phyloP scores from a whole-genome alignment of 2,329 filamentous ascomycete species.

The Neofusicoccum laricinum region DNA sequence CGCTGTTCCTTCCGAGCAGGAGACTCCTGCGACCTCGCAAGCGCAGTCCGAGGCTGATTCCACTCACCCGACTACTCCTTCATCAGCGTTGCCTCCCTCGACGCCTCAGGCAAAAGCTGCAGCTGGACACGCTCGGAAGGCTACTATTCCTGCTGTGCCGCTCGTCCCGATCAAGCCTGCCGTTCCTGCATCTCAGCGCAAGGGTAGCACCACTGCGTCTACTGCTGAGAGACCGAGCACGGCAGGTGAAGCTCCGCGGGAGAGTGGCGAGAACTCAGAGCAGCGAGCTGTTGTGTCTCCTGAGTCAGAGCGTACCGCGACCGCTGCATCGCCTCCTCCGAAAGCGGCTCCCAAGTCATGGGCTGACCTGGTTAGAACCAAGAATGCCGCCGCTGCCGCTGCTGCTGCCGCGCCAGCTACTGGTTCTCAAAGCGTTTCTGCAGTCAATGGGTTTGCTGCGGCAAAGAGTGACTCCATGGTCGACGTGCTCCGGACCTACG shows the following conservation, averaged over 20 bases:
- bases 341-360: constrained; percentile 60
- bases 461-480: constrained; percentile 63
- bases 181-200: constrained; percentile 23
- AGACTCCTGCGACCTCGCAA: constrained; percentile 58
- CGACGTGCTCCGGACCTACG: constrained; percentile 74
- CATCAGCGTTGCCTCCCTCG: constrained; percentile 44
- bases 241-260: constrained; percentile 6
- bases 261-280: constrained; percentile 17
- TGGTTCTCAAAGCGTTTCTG: constrained; percentile 27
- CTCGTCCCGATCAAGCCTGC: constrained; percentile 50
- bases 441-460: constrained; percentile 42
- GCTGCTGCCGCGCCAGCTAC: constrained; percentile 20
- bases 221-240: constrained; percentile 33
- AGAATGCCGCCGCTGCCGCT: constrained; percentile 38
- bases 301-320: constrained; percentile 34
- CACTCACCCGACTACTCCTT: constrained; percentile 55
- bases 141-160: constrained; percentile 50
- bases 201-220: constrained; percentile 28
- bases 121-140: constrained; percentile 39
- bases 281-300: constrained; percentile 18
- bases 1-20: constrained; percentile 46
- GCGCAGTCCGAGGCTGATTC: constrained; percentile 56
- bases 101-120: constrained; percentile 29
- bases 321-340: constrained; percentile 38
- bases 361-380: constrained; percentile 64